phyloP scores from a whole-genome alignment of 129 eudicot genomes.

The Centaurea solstitialis region DNA sequence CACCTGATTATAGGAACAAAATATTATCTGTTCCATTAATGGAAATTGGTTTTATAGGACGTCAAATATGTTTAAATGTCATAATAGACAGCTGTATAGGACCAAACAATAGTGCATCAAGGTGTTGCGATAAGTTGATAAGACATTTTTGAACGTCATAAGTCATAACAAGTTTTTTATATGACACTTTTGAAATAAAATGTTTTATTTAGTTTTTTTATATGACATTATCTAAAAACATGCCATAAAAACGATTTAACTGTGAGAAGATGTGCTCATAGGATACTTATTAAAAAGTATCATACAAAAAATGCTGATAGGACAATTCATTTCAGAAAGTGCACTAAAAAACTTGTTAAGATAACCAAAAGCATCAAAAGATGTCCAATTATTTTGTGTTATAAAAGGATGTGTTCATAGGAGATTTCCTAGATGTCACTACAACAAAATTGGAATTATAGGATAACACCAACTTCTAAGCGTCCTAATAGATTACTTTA shows the following conservation, averaged over 20 bases:
- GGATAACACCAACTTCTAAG: too few relatives aligned
- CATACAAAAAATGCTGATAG: background rate
- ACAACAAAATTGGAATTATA: too few relatives aligned
- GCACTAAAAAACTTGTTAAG: background rate
- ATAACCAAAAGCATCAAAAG: background rate
- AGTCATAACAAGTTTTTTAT: background rate
- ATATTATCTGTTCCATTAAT: background rate
- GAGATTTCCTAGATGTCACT: too few relatives aligned
- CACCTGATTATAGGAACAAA: slow-evolving; percentile 42
- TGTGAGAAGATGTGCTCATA: too few relatives aligned
- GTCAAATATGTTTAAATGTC: background rate
- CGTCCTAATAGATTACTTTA: too few relatives aligned
- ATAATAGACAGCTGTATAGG: background rate
- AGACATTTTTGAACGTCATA: background rate
- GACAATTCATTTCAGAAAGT: background rate
- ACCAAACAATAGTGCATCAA: background rate
- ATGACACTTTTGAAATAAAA: background rate
- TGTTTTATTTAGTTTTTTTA: background rate
- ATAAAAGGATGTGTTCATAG: too few relatives aligned
- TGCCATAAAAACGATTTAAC: background rate
- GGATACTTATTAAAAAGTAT: background rate
- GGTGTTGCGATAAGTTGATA: background rate
- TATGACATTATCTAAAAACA: background rate
- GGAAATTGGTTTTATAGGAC: background rate
- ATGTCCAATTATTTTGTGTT: too few relatives aligned